Evolutionary conservation across 1,139 yeast genomes (phyloP), one percentile per base, ranked within the genome.

Genomic region (Saccharomyces hybrid): DNA sequence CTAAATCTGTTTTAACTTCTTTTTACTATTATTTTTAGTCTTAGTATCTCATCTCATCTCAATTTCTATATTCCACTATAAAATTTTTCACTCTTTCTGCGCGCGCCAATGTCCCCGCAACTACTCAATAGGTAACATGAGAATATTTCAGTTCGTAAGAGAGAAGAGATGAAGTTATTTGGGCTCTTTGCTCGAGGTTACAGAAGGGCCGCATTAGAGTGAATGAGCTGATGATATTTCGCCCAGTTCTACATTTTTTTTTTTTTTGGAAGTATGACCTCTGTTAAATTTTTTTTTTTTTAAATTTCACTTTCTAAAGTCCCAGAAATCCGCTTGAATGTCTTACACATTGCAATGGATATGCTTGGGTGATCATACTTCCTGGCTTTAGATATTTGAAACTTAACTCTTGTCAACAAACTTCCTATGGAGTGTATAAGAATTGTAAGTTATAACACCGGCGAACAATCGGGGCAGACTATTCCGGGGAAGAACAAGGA

Each of bases 11-110:
- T 34, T 8, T 25, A 34, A 14, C 46, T 13, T 9, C 41, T 27
- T 28, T 49, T 31, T 27, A 26, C 13, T 31, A 26, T 20, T 49
- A 26, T 14, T 20, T n/a, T 23, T 27, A 51, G 23, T 20, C 23
- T 20, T 20, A 20, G 23, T 20, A 52, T 50, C 55, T 54, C 58
- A 56, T 56, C 58, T 52, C 58, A 49, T 52, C 48, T 31, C 50
- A 16, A 20, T 16, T 38, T 38, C 48, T 48, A 52, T 49, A 52
- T 52, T 54, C 52, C 53, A 48, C 47, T 11, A 41, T 16, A 38
- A 16, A 4, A 48, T 50, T 52, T 52, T 47, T 38, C 32, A 11
- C n/a, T 23, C 13, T n/a, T 23, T 28, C 30, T 2, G 8, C 44
- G 44, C 25, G 44, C 44, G 44, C 23, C 16, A n/a, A 38, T 16